Conservation (phyloP, 495 filamentous ascomycete species). For the Aspergillus coremiiformis region DNA sequence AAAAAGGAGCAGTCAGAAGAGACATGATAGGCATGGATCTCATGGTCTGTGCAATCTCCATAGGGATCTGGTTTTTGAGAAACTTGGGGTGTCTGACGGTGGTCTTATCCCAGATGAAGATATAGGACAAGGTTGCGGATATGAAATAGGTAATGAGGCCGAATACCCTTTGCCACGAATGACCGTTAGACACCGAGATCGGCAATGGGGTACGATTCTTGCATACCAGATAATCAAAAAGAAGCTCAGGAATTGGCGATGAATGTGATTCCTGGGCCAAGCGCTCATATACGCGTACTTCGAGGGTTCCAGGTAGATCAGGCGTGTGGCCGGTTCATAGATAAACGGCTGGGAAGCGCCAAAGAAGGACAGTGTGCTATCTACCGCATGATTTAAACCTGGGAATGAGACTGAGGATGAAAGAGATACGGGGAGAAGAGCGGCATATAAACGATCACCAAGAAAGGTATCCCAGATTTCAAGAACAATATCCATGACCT, state of each 20-base stretch:
- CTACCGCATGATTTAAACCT: slow-evolving; percentile 33
- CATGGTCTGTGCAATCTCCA: slow-evolving; percentile 79
- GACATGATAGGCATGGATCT: slow-evolving; percentile 74
- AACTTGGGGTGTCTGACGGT: slow-evolving; percentile 90
- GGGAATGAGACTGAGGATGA: slow-evolving; percentile 39
- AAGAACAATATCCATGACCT: slow-evolving; percentile 81
- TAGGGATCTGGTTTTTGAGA: slow-evolving; percentile 82
- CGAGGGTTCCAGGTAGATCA: slow-evolving; percentile 62
- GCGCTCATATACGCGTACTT: slow-evolving; percentile 75
- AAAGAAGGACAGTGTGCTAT: slow-evolving; percentile 37
- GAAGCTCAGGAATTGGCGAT: slow-evolving; percentile 66
- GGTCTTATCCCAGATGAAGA: slow-evolving; percentile 89
- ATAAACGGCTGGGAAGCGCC: slow-evolving; percentile 43
- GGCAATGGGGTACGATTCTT: not conserved
- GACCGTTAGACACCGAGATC: slow-evolving; percentile 4
- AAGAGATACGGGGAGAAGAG: slow-evolving; percentile 54
- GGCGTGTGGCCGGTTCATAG: slow-evolving; percentile 66
- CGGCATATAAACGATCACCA: slow-evolving; percentile 75
- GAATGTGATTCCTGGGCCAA: slow-evolving; percentile 73
- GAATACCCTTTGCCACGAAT: slow-evolving; percentile 56
- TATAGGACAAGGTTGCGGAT: slow-evolving; percentile 75
- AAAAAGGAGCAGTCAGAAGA: slow-evolving; percentile 71
- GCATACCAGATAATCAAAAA: slow-evolving; percentile 81
- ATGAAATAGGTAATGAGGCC: slow-evolving; percentile 78
- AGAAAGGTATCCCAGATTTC: slow-evolving; percentile 78